phyloP scores from a whole-genome alignment of 2,329 filamentous ascomycete species.

The Colletotrichum tropicicola region DNA sequence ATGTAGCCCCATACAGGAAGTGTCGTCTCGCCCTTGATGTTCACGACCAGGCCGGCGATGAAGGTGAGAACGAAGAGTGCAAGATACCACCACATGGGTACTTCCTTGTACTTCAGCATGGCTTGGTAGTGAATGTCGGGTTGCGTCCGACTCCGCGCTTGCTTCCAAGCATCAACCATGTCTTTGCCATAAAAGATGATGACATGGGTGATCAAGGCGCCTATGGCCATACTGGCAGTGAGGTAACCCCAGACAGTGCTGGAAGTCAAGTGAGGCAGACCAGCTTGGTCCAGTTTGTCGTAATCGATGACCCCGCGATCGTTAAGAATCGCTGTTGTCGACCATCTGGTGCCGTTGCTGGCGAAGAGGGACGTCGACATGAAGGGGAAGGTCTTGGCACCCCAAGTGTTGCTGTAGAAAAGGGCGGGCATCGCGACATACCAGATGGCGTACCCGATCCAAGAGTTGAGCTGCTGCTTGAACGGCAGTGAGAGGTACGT shows the following conservation, averaged over 20 bases:
- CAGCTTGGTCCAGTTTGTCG: constrained; percentile 35
- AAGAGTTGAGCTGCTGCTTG: constrained; percentile 45
- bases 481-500: constrained; percentile 46
- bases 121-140: constrained; percentile 50
- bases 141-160: constrained; percentile 30
- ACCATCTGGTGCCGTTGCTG: constrained; percentile 36
- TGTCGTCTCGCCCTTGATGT: constrained; percentile 44
- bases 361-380: constrained; percentile 40
- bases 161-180: constrained; percentile 31
- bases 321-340: constrained; percentile 34
- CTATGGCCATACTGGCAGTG: constrained; percentile 41
- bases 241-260: constrained; percentile 38
- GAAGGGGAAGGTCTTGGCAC: constrained; percentile 41
- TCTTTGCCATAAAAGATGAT: constrained; percentile 33
- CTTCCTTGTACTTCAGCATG: constrained; percentile 52
- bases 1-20: constrained; percentile 47
- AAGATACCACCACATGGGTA: constrained; percentile 46
- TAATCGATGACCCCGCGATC: constrained; percentile 36
- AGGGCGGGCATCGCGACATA: constrained; percentile 44
- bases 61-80: constrained; percentile 41
- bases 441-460: constrained; percentile 47
- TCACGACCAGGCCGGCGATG: constrained; percentile 43
- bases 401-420: constrained; percentile 53
- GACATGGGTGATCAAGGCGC: constrained; percentile 33
- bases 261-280: constrained; percentile 38